Percentiles rank a stretch among this genome's conserved stretches.
Evolutionary conservation across 768 basidiomycete species (phyloP).

Genomic region (Trametes maxima): DNA sequence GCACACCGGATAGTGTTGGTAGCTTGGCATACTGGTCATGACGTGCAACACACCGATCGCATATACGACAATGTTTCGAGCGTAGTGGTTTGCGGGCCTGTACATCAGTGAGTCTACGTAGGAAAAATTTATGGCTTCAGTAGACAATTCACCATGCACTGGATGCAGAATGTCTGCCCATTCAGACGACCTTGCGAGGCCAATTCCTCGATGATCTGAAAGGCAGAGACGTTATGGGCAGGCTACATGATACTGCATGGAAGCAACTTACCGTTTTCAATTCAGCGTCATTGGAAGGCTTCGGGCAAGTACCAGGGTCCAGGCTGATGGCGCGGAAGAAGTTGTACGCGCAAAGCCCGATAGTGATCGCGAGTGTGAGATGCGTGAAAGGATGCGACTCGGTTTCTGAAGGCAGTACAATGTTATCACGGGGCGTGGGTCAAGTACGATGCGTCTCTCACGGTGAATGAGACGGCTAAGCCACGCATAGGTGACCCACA

Average conservation of each 20-base stretch:
- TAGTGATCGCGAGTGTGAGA: conserved; percentile 69
- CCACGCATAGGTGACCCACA: conserved; percentile 90
- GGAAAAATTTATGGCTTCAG: not conserved
- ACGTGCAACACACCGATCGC: conserved; percentile 86
- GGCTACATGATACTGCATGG: too few relatives aligned
- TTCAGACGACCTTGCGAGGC: conserved; percentile 87
- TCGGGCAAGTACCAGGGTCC: conserved; percentile 88
- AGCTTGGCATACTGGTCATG: conserved; percentile 81
- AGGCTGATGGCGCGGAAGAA: conserved; percentile 89
- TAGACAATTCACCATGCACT: conserved; percentile 74
- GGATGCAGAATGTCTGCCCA: conserved; percentile 95
- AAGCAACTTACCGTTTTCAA: conserved; percentile 65
- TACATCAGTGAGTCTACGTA: not conserved
- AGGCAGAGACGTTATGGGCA: not conserved
- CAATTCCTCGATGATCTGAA: conserved; percentile 85
- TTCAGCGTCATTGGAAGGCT: conserved; percentile 80
- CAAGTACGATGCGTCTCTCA: conserved; percentile 40
- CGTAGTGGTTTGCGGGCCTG: conserved; percentile 88
- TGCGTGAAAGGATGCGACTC: conserved; percentile 76
- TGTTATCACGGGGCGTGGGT: not conserved
- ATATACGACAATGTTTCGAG: conserved; percentile 93
- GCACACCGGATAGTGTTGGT: not conserved
- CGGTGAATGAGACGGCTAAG: conserved; percentile 72
- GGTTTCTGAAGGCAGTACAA: conserved; percentile 53
- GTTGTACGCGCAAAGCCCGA: conserved; percentile 79